A percentile compares a stretch with the other conserved stretches of the same genome.
phyloP scores from a whole-genome alignment of 768 basidiomycete genomes.

The Amanita subjunquillea region DNA sequence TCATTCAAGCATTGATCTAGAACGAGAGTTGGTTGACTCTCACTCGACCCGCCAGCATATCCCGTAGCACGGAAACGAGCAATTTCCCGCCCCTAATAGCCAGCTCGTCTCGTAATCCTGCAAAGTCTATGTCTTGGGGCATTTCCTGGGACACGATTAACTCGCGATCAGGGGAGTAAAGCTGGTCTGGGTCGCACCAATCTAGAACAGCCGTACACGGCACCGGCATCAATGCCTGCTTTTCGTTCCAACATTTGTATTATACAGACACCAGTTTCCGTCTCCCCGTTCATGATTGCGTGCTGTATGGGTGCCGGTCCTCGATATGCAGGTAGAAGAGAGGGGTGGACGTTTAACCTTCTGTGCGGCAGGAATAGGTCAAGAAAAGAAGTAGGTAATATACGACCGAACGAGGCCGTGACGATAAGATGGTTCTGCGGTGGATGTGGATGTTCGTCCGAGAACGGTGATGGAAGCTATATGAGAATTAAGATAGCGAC shows the following conservation, averaged over 20 bases:
- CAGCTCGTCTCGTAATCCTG: constrained; percentile 43
- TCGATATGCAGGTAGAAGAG: constrained; percentile 77
- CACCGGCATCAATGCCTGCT: constrained; percentile 72
- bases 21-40: background rate
- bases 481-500: background rate
- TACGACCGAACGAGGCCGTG: constrained; percentile 88
- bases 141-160: constrained; percentile 32
- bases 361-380: constrained; percentile 44
- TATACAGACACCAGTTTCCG: constrained; percentile 71
- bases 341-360: constrained; percentile 84
- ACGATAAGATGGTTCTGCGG: constrained; percentile 48
- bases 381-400: constrained; percentile 57
- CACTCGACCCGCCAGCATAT: constrained; percentile 50
- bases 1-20: background rate
- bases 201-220: constrained; percentile 45
- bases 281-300: constrained; percentile 57
- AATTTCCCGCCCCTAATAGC: constrained; percentile 58
- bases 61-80: constrained; percentile 59
- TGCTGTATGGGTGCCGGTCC: constrained; percentile 89
- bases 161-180: background rate
- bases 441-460: constrained; percentile 7
- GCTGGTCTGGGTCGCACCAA: constrained; percentile 34
- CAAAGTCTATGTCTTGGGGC: constrained; percentile 40
- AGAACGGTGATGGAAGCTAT: constrained; percentile 31
- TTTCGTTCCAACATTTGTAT: constrained; percentile 62